Evolutionary conservation across 805 yeast genomes (phyloP), one percentile per base, ranked within the genome.

Genomic region (Lipomyces spencermartinsiae): DNA sequence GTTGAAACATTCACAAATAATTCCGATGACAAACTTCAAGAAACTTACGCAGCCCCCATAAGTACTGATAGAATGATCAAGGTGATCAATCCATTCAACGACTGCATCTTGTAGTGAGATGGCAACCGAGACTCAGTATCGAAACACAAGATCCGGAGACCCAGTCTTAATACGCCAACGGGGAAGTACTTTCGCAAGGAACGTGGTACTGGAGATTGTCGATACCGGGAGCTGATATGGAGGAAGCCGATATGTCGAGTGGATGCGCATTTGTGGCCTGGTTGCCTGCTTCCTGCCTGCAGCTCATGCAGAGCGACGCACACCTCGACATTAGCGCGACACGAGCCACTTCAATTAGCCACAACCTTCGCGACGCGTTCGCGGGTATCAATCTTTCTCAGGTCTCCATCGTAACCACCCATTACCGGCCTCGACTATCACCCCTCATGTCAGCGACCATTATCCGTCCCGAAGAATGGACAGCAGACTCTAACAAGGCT

Each of bases 401-500:
- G 2, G 29, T 25, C 29, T 1, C 29, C 43, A 37, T 37, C 4
- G 14, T 12, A 5, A 37, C 43, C 43, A 37, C 16, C 43, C 16
- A 43, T 16, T 43, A 8, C 19, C n/a, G 8, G 4, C 22, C 16
- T 16, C 49, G 22, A 8, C n/a, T 43, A 10, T 33, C 58, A 22
- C 7, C 14, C 14, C 29, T 59, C 25, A 51, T 19, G 31, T 61
- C 56, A 57, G 19, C 64, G 22, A 39, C 60, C 37, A 34, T 53
- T 10, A 57, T 31, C 22, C 62, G 54, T 25, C 72, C 93, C 2
- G 92, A 88, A 70, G 80, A 83, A 14, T 93, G 97, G 97, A 89
- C 94, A 0, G 76, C 80, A 7, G 86, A 91, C 1, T 85, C 96
- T 61, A 92, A 89, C 69, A 90, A 89, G 14, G 89, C 87, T 0